Evolutionary conservation across 2,329 filamentous ascomycete genomes (phyloP), one percentile per base, ranked within the genome.

Genomic region (Penicillium janthinellum): DNA sequence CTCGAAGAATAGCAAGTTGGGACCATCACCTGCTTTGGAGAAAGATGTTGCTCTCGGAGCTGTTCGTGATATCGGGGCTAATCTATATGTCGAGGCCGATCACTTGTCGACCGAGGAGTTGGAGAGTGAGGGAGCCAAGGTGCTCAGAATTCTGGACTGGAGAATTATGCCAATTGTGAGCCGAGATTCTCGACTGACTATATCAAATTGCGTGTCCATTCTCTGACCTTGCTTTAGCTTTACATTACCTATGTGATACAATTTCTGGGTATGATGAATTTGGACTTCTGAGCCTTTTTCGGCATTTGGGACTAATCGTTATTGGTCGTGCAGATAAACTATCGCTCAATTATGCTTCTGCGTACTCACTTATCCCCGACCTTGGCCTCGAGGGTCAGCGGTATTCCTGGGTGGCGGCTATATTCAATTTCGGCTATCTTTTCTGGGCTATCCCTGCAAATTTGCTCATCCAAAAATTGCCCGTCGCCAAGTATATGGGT

Each of bases 141-240:
- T 82, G 4, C 63, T 79, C 31, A 70, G 73, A 51, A 79, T 81
- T 62, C 73, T 82, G 17, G 79, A 82, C 59, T 77, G 75, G 73
- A 73, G 80, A 12, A 78, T 82, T 39, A 75, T 82, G 74, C 79
- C 79, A 7, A 79, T 81, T 65, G 78, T 80, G 58, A 52, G 69
- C 63, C 14, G 10, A 12, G 10, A 31, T 11, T 49, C 31, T 17
- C 10, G 14, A 20, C n/a, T 14, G 6, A 5, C n/a, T 35, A 10
- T 49, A 54, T 7, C 35, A 14, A 14, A 5, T 7, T n/a, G 12
- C 15, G 34, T 12, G 17, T 7, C 34, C 34, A 6, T 20, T 44
- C 60, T 58, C 74, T 71, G 56, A 71, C 73, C 7, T 7, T 5
- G 17, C 17, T 28, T 11, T 51, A 71, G 70, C 62, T 72, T 42